Evolutionary conservation across 768 basidiomycete genomes (phyloP), one percentile per base, ranked within the genome.

Genomic region (Pisolithus microcarpus): DNA sequence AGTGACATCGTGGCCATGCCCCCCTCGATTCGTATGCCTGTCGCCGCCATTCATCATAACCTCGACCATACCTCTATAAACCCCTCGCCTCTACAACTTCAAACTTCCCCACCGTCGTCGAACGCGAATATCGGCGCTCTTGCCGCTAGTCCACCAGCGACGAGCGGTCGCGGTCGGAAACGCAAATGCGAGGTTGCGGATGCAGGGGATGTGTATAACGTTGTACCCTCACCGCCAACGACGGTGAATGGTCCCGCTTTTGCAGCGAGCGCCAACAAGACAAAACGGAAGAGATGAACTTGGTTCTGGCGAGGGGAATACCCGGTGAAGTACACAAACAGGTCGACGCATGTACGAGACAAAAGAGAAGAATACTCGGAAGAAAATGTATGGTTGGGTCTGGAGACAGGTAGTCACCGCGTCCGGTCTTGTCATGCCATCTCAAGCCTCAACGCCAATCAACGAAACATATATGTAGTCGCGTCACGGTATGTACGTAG

Each of bases 161-260:
- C 37, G 43, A 4, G 24, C 3, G 31, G 45, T 5, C 62, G 63
- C 0, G 65, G 63, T 23, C 60, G 66, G 54, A 74, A 74, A 55
- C 65, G 75, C 46, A 76, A 76, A 60, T 75, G 72, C 49, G 69
- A 70, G 3, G 55, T 53, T 21, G 5, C 44, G 44, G 65, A 68
- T n/a, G 50, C 28, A 15, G 45, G 39, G 3, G n/a, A 46, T 36
- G 31, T 34, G 31, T 34, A 34, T 5, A 10, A 34, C 31, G 31
- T 34, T 13, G 2, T 21, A 16, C 46, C 38, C 23, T 9, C 26
- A 37, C 43, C 37, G 21, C 44, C 26, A 37, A 18, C 49, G 2
- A 18, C 43, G 7, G 6, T 19, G 13, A 18, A 43, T 31, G 6
- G 43, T 1, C 10, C 51, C 11, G 7, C 48, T 15, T 28, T 59